Conservation (phyloP, 2,329 filamentous ascomycete genomes). For the Juglanconis sp. region DNA sequence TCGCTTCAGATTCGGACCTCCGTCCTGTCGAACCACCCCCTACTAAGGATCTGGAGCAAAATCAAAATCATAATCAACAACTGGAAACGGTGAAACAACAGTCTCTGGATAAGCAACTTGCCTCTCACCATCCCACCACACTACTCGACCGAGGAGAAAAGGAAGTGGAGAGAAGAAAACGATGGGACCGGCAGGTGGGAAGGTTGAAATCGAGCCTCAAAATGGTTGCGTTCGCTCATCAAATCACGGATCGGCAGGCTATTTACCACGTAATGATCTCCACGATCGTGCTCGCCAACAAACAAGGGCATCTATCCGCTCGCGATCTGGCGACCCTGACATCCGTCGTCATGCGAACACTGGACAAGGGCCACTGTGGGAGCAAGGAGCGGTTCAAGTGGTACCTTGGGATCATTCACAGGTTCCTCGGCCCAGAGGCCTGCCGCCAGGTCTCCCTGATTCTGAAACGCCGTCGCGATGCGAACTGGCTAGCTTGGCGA, state of each 20-base stretch:
- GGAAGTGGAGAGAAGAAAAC: not conserved
- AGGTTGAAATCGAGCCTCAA: slow-evolving; percentile 10
- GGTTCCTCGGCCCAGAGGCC: slow-evolving; percentile 23
- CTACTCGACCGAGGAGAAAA: not conserved
- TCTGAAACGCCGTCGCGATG: slow-evolving; percentile 24
- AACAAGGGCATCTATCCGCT: slow-evolving; percentile 29
- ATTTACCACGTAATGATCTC: slow-evolving; percentile 32
- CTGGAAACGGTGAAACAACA: not conserved
- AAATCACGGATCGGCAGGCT: slow-evolving; percentile 20
- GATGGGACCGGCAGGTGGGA: not conserved
- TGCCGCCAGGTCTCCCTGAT: slow-evolving; percentile 22
- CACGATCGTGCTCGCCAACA: slow-evolving; percentile 26
- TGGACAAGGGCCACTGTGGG: slow-evolving; percentile 31
- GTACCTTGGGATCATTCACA: slow-evolving; percentile 31
- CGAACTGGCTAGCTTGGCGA: slow-evolving; percentile 10
- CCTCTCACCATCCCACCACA: not conserved
- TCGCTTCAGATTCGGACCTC: not conserved
- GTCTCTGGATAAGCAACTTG: not conserved
- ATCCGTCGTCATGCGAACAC: slow-evolving; percentile 31
- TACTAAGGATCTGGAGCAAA: not conserved
- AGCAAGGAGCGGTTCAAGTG: slow-evolving; percentile 33
- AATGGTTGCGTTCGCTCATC: not conserved
- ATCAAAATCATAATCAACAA: no score
- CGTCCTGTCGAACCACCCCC: not conserved
- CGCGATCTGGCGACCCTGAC: slow-evolving; percentile 14